phyloP scores from a whole-genome alignment of 2,329 filamentous ascomycete genomes.

The Cadophora gregata region DNA sequence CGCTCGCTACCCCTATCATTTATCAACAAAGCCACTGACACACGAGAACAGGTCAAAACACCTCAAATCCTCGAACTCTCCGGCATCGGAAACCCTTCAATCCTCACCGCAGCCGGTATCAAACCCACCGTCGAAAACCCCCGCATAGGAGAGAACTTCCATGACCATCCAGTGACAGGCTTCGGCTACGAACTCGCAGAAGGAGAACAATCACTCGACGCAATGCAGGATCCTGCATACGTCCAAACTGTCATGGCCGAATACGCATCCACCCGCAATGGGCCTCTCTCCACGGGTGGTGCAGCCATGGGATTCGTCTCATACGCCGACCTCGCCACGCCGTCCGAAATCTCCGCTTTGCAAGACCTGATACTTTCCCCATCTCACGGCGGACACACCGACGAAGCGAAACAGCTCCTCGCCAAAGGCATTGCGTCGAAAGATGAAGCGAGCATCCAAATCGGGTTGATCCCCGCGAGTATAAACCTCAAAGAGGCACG shows the following conservation, averaged over 20 bases:
- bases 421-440: constrained; percentile 14
- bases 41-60: constrained; percentile 21
- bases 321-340: constrained; percentile 19
- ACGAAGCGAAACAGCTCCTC: constrained; percentile 15
- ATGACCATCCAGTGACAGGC: constrained; percentile 22
- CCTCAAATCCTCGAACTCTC: constrained; percentile 47
- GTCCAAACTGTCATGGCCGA: constrained; percentile 2
- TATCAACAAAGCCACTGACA: not conserved
- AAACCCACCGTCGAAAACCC: constrained; percentile 26
- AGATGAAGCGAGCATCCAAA: constrained; percentile 21
- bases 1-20: not conserved
- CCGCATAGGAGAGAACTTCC: constrained; percentile 35
- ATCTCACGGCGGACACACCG: constrained; percentile 15
- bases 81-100: constrained; percentile 37
- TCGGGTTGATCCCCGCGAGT: constrained; percentile 15
- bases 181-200: constrained; percentile 13
- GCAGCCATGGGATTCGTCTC: constrained; percentile 24
- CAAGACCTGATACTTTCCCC: constrained; percentile 5
- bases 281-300: constrained; percentile 16
- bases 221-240: constrained; percentile 6
- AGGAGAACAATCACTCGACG: constrained; percentile 19
- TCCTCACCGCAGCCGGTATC: constrained; percentile 31
- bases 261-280: constrained; percentile 18
- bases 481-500: constrained; percentile 3
- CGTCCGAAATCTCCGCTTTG: constrained; percentile 3